phyloP scores from a whole-genome alignment of 2,329 filamentous ascomycete species.

The Botryotinia globosa region DNA sequence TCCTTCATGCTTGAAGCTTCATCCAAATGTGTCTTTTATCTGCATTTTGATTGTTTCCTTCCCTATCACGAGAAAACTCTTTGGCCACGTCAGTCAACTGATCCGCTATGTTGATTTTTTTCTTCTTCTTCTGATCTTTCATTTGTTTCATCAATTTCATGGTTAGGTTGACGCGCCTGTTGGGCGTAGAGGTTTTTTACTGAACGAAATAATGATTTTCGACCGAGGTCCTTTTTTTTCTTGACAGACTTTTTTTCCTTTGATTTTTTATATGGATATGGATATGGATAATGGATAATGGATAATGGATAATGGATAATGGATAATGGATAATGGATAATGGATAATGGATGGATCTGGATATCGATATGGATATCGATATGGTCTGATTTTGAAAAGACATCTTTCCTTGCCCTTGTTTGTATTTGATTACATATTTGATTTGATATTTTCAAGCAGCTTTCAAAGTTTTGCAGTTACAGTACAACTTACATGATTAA shows the following conservation, averaged over 20 bases:
- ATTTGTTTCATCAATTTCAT: slow-evolving; percentile 16
- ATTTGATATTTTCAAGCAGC: background rate
- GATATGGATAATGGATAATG: too few species aligned
- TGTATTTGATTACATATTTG: background rate
- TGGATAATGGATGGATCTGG: too few species aligned
- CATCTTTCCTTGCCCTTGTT: background rate
- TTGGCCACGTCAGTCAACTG: slow-evolving; percentile 13
- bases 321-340: too few species aligned
- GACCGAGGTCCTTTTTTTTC: background rate
- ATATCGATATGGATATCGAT: background rate
- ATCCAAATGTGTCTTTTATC: background rate
- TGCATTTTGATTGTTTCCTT: slow-evolving; percentile 2
- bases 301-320: too few species aligned
- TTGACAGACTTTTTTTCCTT: background rate
- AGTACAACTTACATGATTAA: too few species aligned
- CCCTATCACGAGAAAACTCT: slow-evolving; percentile 15
- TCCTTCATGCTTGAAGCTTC: slow-evolving; percentile 2
- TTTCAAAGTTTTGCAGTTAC: background rate
- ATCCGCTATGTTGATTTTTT: slow-evolving; percentile 1
- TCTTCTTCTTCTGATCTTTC: background rate
- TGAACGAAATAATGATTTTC: background rate
- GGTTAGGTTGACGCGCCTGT: slow-evolving; percentile 4
- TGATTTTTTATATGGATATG: too few species aligned
- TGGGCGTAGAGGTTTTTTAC: background rate
- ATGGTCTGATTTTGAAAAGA: background rate